Conservation (phyloP, 768 basidiomycete genomes). For the Galerina marginata region DNA sequence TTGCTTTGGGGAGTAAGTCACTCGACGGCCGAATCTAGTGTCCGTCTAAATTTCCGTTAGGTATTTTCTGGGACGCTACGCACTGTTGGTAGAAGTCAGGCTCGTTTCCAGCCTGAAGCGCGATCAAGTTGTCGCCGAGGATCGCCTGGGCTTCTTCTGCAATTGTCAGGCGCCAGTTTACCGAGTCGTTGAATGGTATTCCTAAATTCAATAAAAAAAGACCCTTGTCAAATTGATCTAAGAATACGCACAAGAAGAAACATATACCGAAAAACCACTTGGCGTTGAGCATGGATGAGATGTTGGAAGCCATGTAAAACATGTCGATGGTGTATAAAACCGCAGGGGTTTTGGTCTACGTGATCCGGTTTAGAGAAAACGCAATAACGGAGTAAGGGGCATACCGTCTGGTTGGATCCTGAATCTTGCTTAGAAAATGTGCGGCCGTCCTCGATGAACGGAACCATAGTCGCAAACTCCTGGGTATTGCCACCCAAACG, state of each 20-base stretch:
- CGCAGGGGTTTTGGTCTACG: conserved; percentile 65
- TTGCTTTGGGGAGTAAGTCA: conserved; percentile 16
- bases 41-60: conserved; percentile 8
- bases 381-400: background rate
- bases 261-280: conserved; percentile 63
- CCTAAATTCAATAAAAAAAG: conserved; percentile 18
- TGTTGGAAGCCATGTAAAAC: conserved; percentile 65
- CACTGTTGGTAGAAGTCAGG: conserved; percentile 68
- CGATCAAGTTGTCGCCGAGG: conserved; percentile 66
- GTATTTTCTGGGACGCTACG: conserved; percentile 1
- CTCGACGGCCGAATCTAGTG: conserved; percentile 34
- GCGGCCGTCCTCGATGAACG: conserved; percentile 43
- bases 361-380: background rate
- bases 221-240: background rate
- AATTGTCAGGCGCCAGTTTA: conserved; percentile 53
- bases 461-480: conserved; percentile 62
- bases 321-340: conserved; percentile 67
- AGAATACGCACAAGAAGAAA: background rate
- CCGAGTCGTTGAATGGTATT: conserved; percentile 71
- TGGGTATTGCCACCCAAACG: conserved; percentile 84
- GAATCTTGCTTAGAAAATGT: conserved; percentile 32
- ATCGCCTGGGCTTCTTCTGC: conserved; percentile 64
- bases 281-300: conserved; percentile 60
- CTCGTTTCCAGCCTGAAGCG: conserved; percentile 75
- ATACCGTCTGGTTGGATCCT: conserved; percentile 24